Evolutionary conservation across 805 yeast species (phyloP).

Genomic region (Schwanniomyces pseudopolymorphus): DNA sequence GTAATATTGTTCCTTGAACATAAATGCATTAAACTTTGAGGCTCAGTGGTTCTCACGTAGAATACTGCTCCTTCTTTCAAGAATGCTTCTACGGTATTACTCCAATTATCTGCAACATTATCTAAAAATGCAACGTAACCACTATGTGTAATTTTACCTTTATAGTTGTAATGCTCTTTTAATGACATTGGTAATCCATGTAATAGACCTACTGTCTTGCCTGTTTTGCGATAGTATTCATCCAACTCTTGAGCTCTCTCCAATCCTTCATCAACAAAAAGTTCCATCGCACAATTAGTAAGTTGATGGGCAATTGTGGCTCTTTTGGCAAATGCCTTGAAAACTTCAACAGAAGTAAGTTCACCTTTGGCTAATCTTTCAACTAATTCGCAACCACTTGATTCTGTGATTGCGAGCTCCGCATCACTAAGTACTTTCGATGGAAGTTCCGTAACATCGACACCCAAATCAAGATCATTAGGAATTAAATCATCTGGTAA

Average conservation of each 20-base stretch:
- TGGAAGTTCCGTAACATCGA: not conserved
- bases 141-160: conserved; percentile 57
- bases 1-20: conserved; percentile 28
- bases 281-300: conserved; percentile 58
- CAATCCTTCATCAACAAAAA: conserved; percentile 65
- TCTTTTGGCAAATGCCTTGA: conserved; percentile 63
- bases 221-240: conserved; percentile 46
- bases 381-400: not conserved
- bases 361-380: conserved; percentile 19
- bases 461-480: not conserved
- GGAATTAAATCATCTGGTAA: not conserved
- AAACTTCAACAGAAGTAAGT: conserved; percentile 49
- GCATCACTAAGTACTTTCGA: not conserved
- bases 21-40: conserved; percentile 33
- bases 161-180: conserved; percentile 61
- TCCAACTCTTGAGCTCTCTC: conserved; percentile 57
- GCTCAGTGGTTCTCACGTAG: conserved; percentile 29
- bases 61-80: conserved; percentile 29
- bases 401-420: conserved; percentile 1
- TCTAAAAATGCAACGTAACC: conserved; percentile 33
- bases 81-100: conserved; percentile 12
- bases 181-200: conserved; percentile 71
- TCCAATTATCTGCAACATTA: conserved; percentile 1
- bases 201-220: conserved; percentile 60
- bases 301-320: conserved; percentile 65